Conservation (phyloP, 2,329 filamentous ascomycete species). For the Chaetomiaceae sp. region DNA sequence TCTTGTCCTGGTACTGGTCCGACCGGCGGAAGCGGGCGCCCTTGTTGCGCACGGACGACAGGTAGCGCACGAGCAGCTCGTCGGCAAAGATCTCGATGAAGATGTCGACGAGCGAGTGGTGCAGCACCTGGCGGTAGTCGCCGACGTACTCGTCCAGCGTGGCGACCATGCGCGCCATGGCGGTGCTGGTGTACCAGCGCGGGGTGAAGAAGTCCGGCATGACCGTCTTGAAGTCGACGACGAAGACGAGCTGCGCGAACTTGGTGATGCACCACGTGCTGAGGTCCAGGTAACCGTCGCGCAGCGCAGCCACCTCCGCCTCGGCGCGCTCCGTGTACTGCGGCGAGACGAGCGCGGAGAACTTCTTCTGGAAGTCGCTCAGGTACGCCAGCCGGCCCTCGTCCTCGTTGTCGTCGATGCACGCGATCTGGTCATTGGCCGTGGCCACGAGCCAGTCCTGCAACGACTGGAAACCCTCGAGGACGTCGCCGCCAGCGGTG, state of each 20-base stretch:
- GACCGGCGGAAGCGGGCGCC: constrained; percentile 78
- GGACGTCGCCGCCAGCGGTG: too few relatives aligned
- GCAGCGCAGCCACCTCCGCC: constrained; percentile 65
- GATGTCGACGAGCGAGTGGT: constrained; percentile 82
- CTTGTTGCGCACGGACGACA: constrained; percentile 80
- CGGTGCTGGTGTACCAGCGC: constrained; percentile 78
- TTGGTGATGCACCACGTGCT: constrained; percentile 86
- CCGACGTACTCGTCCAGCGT: constrained; percentile 93
- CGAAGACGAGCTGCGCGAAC: constrained; percentile 83
- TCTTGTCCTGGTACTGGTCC: constrained; percentile 87
- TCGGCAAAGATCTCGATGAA: constrained; percentile 91
- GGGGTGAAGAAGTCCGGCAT: constrained; percentile 86
- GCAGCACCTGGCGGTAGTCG: constrained; percentile 79
- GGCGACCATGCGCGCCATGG: constrained; percentile 88
- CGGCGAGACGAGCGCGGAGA: constrained; percentile 72
- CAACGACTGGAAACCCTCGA: constrained; percentile 67
- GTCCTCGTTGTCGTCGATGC: constrained; percentile 86
- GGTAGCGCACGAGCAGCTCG: constrained; percentile 80
- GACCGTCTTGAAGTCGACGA: constrained; percentile 78
- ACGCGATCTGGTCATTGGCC: constrained; percentile 97
- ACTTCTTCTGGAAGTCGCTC: constrained; percentile 76
- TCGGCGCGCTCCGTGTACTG: constrained; percentile 72
- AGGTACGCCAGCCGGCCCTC: constrained; percentile 73
- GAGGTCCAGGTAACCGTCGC: constrained; percentile 90
- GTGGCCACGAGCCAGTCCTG: constrained; percentile 96